A percentile compares a stretch with the other conserved stretches of the same genome.
Conservation (phyloP, 805 yeast genomes). For the Limtongozyma cylindracea region DNA sequence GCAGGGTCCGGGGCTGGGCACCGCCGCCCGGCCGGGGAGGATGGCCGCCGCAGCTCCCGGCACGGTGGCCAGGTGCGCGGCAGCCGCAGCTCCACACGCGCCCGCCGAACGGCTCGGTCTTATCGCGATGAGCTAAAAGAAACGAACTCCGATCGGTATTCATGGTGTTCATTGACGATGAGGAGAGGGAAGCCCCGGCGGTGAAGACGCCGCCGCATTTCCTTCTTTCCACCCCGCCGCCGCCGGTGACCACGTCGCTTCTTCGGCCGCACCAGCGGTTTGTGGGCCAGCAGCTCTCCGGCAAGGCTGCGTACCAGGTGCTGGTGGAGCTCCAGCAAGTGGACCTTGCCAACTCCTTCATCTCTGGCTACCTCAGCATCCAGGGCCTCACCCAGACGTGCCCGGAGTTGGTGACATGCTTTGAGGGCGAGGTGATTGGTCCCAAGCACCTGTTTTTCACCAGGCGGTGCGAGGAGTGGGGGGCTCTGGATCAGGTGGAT, state of each 20-base stretch:
- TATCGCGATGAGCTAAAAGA: too few relatives aligned
- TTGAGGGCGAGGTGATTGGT: conserved; percentile 48
- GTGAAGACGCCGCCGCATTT: too few relatives aligned
- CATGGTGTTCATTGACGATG: too few relatives aligned
- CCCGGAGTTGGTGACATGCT: conserved; percentile 44
- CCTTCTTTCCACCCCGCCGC: too few relatives aligned
- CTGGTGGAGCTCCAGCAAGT: conserved; percentile 43
- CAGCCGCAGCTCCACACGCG: too few relatives aligned
- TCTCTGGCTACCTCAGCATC: conserved; percentile 38
- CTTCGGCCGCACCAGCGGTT: conserved; percentile 38
- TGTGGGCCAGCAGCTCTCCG: conserved; percentile 48
- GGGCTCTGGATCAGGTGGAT: conserved; percentile 13
- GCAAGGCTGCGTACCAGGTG: conserved; percentile 37
- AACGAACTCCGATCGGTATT: too few relatives aligned
- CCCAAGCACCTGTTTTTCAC: conserved; percentile 22
- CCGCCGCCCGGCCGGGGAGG: too few relatives aligned
- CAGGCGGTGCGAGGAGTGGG: conserved; percentile 45
- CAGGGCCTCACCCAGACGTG: conserved; percentile 35
- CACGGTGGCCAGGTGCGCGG: too few relatives aligned
- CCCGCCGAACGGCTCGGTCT: too few relatives aligned
- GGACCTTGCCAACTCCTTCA: conserved; percentile 15
- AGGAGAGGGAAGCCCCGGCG: too few relatives aligned
- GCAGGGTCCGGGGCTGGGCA: too few relatives aligned
- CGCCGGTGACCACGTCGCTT: conserved; percentile 12
- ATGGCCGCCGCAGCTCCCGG: too few relatives aligned